Percentiles rank a stretch among this genome's conserved stretches.
These are phyloP conservation scores for Fimicolochytrium jonesii DNA, from an alignment of 192 early-diverging fungal genomes.

Conservation along the genomic window DNA sequence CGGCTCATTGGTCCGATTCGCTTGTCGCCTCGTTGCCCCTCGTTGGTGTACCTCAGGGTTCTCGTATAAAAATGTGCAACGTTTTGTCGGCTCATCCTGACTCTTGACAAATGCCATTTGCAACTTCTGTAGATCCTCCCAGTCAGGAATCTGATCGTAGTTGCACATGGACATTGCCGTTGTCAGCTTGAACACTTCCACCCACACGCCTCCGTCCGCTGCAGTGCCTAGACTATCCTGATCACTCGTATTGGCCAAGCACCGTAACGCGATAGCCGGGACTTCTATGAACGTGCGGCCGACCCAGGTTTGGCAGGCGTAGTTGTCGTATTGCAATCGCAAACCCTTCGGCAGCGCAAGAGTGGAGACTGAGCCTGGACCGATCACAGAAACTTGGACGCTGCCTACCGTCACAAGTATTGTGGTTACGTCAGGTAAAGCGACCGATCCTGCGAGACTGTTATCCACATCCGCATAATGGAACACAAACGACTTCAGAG, in stretches of 20 bases:
- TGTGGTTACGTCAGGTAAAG: constrained; percentile 58
- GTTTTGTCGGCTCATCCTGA: constrained; percentile 58
- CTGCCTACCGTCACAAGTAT: constrained; percentile 52
- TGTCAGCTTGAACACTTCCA: constrained; percentile 61
- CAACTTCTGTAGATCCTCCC: constrained; percentile 40
- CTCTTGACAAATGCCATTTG: constrained; percentile 58
- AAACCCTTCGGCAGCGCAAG: constrained; percentile 56
- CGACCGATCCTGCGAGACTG: constrained; percentile 40
- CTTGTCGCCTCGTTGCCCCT: not conserved
- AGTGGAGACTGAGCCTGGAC: constrained; percentile 42
- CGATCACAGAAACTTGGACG: constrained; percentile 59
- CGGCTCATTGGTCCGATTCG: not conserved
- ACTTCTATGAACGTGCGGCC: constrained; percentile 53
- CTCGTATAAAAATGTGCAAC: constrained; percentile 54
- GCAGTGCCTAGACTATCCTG: not conserved
- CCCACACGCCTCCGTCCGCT: constrained; percentile 44
- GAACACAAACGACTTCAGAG: constrained; percentile 57
- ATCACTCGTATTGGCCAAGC: constrained; percentile 44
- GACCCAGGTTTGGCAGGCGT: constrained; percentile 54
- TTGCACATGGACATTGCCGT: constrained; percentile 56
- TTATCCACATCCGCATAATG: constrained; percentile 67
- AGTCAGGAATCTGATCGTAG: constrained; percentile 48
- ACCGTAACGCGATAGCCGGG: constrained; percentile 48
- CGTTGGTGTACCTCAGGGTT: not conserved
- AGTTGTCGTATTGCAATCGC: constrained; percentile 60